Evolutionary conservation across 352 stramenopile genomes (phyloP).

Genomic region (Phytophthora nicotianae): DNA sequence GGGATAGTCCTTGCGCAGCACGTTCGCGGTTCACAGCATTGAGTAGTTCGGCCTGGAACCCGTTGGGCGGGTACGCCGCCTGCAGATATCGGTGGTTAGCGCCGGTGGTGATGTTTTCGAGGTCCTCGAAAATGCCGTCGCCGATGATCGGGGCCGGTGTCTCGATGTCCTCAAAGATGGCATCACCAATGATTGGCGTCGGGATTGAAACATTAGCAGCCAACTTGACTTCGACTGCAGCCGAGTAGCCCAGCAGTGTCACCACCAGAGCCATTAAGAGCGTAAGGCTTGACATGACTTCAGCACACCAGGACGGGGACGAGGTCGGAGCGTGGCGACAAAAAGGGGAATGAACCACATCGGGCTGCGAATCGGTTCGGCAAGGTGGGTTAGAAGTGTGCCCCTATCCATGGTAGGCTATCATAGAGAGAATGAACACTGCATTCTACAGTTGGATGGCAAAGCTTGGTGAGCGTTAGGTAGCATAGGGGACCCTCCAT

Average conservation of each 20-base stretch:
- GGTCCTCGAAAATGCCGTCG: conserved; percentile 22
- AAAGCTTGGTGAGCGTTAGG: conserved; percentile 29
- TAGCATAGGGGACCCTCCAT: conserved; percentile 16
- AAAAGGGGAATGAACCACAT: conserved; percentile 32
- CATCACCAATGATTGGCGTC: conserved; percentile 26
- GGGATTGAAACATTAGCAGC: conserved; percentile 13
- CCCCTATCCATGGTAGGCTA: no score
- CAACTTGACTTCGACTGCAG: conserved; percentile 12
- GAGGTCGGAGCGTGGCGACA: conserved; percentile 3
- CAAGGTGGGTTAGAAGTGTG: no score
- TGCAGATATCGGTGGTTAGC: conserved; percentile 21
- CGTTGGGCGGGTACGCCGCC: conserved; percentile 17
- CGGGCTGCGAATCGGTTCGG: neutral
- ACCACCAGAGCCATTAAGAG: conserved; percentile 15
- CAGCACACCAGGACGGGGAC: neutral
- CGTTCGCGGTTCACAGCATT: conserved; percentile 58
- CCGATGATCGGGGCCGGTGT: conserved; percentile 26
- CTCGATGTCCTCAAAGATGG: conserved; percentile 30
- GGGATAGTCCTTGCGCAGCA: conserved; percentile 30
- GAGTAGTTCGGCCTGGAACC: conserved; percentile 45
- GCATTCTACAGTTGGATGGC: neutral
- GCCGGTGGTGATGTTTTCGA: conserved; percentile 7
- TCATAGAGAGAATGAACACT: no score
- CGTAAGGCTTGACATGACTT: conserved; percentile 16
- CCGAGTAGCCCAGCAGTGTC: conserved; percentile 14